Evolutionary conservation across 768 basidiomycete species (phyloP).

Genomic region (Pulveroboletus frians): DNA sequence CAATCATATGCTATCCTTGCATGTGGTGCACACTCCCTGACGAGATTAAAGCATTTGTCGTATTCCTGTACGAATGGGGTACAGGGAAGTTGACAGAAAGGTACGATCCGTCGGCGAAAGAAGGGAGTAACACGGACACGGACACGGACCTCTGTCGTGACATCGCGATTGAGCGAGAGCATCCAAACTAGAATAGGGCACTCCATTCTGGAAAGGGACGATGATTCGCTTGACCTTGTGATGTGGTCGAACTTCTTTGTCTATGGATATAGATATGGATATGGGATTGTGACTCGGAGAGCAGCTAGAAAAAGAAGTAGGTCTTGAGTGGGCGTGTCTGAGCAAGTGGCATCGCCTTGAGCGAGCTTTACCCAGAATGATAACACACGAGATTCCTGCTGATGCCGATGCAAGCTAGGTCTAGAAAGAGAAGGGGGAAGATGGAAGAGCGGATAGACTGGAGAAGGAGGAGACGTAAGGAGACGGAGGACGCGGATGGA

Average conservation of each 20-base stretch:
- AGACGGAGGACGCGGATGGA: conserved; percentile 2
- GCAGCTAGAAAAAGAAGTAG: background rate
- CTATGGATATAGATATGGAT: background rate
- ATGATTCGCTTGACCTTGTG: background rate
- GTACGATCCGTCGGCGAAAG: background rate
- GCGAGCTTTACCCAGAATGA: background rate
- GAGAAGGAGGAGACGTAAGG: background rate
- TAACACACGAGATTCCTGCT: background rate
- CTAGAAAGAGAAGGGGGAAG: background rate
- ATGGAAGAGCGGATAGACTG: background rate
- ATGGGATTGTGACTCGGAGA: background rate
- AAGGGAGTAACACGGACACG: background rate
- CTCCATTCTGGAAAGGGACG: conserved; percentile 32
- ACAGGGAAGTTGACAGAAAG: background rate
- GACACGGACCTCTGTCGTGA: conserved; percentile 49
- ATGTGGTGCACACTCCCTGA: conserved; percentile 57
- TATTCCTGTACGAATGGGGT: conserved; percentile 53
- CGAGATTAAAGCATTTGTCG: conserved; percentile 56
- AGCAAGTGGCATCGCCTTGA: background rate
- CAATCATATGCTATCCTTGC: conserved; percentile 51
- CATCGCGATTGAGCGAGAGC: conserved; percentile 70
- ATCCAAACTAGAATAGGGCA: conserved; percentile 78
- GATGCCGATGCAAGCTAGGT: background rate
- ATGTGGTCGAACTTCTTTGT: background rate
- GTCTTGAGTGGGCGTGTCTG: background rate